Evolutionary conservation across 192 early-diverging fungal species (phyloP).

Genomic region (Coemansia sp.): DNA sequence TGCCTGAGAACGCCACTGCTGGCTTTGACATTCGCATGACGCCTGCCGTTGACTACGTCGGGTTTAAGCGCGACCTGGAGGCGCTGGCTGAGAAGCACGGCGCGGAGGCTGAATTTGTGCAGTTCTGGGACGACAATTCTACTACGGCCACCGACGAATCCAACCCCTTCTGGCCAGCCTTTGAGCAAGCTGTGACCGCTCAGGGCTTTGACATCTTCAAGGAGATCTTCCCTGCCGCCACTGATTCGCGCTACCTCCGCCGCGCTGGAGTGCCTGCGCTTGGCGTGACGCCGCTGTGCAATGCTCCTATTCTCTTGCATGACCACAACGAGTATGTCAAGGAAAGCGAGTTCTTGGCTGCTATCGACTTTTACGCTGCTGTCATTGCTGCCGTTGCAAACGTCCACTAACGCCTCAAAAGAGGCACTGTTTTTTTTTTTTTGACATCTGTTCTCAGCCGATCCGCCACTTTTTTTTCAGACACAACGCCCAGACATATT

Average conservation of each 20-base stretch:
- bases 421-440: background rate
- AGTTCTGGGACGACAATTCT: constrained; percentile 63
- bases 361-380: constrained; percentile 73
- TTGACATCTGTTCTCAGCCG: background rate
- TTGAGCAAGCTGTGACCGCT: constrained; percentile 62
- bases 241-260: constrained; percentile 80
- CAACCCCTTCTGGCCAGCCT: constrained; percentile 73
- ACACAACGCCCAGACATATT: background rate
- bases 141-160: constrained; percentile 58
- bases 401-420: constrained; percentile 1
- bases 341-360: constrained; percentile 74
- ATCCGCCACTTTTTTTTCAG: background rate
- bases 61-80: constrained; percentile 59
- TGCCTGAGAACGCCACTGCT: constrained; percentile 71
- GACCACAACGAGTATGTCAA: constrained; percentile 87
- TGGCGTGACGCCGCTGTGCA: constrained; percentile 83
- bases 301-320: constrained; percentile 79
- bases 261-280: constrained; percentile 76
- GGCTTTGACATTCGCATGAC: constrained; percentile 80
- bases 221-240: constrained; percentile 87
- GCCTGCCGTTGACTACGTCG: constrained; percentile 66
- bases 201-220: constrained; percentile 61
- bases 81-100: constrained; percentile 45
- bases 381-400: constrained; percentile 65
- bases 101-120: constrained; percentile 66